Base-by-base conservation (phyloP, 768 basidiomycete genomes). In the Strobilomyces dryophilus region DNA sequence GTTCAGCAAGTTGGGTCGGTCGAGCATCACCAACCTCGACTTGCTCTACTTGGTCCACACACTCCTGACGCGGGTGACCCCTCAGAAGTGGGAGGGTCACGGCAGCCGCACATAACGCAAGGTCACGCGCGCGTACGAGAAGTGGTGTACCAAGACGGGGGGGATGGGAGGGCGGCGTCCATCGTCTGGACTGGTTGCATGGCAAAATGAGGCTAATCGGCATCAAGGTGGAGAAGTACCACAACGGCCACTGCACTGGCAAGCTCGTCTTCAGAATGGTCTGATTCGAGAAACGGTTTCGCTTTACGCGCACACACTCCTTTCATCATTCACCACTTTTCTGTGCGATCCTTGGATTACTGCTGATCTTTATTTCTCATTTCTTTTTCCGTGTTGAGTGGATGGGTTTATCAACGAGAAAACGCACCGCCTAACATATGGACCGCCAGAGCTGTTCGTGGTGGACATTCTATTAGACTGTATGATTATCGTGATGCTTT, bases 111-210 rank as follows among this genome's bases (percentile, higher is more conserved):
- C 74, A 24, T 84, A 87, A 63, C 76, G 82, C 45, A 79, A 78
- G 56, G 77, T 83, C 17, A 75, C 82, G 17, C 73, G 73, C 26
- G 83, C 83, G 32, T 87, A 86, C 59, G 80, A 86, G 64, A 75
- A 76, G 56, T 72, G 86, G 31, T 87, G 85, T 54, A 70, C 73
- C 51, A 75, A 73, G 58, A 75, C 79, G 83, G 83, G 83, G 80
- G 2, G 83, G 82, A 14, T 85, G 83, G 84, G 82, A 84, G 26
- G 75, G 76, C 18, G 85, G 85, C n/a, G 81, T 88, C 27, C 76
- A 82, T 43, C 71, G 85, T 46, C 66, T 87, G 14, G 85, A 87
- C 69, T 86, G 81, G 77, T 71, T 87, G 42, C 80, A 80, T n/a
- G 75, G 78, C 32, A 85, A 82, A 62, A 83, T 80, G 31, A 69